Evolutionary conservation across 1,284 basidiomycete genomes (phyloP), one percentile per base, ranked within the genome.

Genomic region (Malassezia cuniculi): DNA sequence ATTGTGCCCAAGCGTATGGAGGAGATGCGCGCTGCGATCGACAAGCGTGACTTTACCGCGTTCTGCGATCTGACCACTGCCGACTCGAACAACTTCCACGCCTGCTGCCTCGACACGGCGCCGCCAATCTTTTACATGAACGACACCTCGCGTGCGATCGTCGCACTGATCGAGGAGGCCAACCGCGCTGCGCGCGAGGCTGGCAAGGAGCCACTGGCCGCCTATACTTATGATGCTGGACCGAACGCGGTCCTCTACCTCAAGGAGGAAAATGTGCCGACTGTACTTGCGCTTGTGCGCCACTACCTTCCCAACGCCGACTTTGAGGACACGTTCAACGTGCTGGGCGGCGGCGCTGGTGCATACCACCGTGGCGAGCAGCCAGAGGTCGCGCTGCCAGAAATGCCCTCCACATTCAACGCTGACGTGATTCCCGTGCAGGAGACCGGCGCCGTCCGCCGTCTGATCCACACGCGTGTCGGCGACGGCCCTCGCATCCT

Each of bases 71-170:
- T 94, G 68, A 97, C 90, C 21, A 97, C 95, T 85, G 78, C 77
- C 45, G 90, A 99, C 70, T 90, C 85, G 47, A 99, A 66, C 51
- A 62, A 66, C 46, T 99, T 99, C 78, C 90, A 99, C 68, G 89
- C 90, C 17, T 85, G 93, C 55, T 85, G 83, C 47, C 79, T 97
- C 54, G 93, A 99, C 72, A 97, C 90, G 0, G 76, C 81, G 32
- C 93, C 90, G 1, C 93, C 90, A 31, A 97, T 97, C 71, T 95
- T 97, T 70, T 97, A 99, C 74, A 81, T 99, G 78, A 97, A 95
- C 73, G 90, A 99, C 69, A 84, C 89, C 54, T 83, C 80, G 50
- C 76, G 63, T 22, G 56, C 55, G 26, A 61, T 66, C 29, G 54
- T 66, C 17, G 52, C 54, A 42, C 50, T 66, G 19, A 75, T 97